Conservation (phyloP, 1,139 yeast species). For the Kazachstania sp. region DNA sequence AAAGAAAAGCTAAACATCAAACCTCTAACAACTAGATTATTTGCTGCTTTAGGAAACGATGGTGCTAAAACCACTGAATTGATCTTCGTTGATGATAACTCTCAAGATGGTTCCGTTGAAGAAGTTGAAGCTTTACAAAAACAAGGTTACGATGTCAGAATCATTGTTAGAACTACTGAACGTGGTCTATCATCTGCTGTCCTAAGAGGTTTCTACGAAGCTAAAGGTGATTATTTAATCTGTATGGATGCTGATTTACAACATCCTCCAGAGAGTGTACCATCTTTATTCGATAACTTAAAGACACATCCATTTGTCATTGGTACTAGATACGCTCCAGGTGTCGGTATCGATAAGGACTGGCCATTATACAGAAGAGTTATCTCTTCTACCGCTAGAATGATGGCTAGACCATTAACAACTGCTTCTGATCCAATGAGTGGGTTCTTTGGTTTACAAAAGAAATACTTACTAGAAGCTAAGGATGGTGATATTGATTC, state of each 20-base stretch:
- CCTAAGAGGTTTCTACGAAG: slow-evolving; percentile 37
- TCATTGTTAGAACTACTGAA: slow-evolving; percentile 40
- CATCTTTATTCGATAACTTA: slow-evolving; percentile 34
- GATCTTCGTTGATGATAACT: slow-evolving; percentile 42
- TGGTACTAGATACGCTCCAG: slow-evolving; percentile 43
- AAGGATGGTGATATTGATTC: slow-evolving; percentile 33
- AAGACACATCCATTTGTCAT: slow-evolving; percentile 36
- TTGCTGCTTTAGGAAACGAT: slow-evolving; percentile 38
- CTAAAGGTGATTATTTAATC: slow-evolving; percentile 37
- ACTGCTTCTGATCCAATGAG: slow-evolving; percentile 42
- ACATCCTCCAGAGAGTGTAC: slow-evolving; percentile 43
- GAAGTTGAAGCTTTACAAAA: slow-evolving; percentile 37
- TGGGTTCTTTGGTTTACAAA: slow-evolving; percentile 41
- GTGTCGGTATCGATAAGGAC: slow-evolving; percentile 42
- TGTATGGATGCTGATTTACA: slow-evolving; percentile 45
- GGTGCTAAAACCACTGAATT: slow-evolving; percentile 36
- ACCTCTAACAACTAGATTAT: slow-evolving; percentile 38
- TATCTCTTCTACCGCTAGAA: slow-evolving; percentile 39
- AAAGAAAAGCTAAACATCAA: slow-evolving; percentile 40
- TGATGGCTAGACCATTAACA: slow-evolving; percentile 39
- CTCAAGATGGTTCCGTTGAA: slow-evolving; percentile 42
- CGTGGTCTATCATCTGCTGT: slow-evolving; percentile 42
- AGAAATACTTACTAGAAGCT: slow-evolving; percentile 31
- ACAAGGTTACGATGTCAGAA: slow-evolving; percentile 38
- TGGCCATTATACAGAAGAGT: slow-evolving; percentile 42